A percentile compares a stretch with the other conserved stretches of the same genome.
Evolutionary conservation across 2,329 filamentous ascomycete species (phyloP).

Genomic region (Oidium heveae): DNA sequence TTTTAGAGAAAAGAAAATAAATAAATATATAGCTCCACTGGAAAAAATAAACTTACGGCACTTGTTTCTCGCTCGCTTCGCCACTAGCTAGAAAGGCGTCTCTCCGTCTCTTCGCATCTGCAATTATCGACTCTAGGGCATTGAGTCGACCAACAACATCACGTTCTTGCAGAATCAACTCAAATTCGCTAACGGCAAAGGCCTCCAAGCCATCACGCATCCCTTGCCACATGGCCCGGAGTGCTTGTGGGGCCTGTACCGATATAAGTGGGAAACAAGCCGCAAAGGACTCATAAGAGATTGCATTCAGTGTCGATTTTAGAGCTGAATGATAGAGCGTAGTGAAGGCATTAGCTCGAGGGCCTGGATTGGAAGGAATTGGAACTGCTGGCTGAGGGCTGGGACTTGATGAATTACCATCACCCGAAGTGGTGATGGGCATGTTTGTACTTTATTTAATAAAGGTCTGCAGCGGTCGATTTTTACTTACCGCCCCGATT

Average conservation of each 20-base stretch:
- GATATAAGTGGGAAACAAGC: slow-evolving; percentile 37
- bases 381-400: not conserved
- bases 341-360: slow-evolving; percentile 28
- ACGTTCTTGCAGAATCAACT: slow-evolving; percentile 24
- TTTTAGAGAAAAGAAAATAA: not conserved
- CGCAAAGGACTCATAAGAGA: slow-evolving; percentile 30
- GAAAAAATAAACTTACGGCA: not conserved
- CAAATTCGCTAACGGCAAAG: slow-evolving; percentile 30
- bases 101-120: slow-evolving; percentile 19
- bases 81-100: not conserved
- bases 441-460: not conserved
- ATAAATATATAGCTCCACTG: not conserved
- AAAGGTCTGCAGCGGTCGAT: too few species aligned
- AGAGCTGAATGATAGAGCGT: slow-evolving; percentile 27
- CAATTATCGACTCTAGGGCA: slow-evolving; percentile 29
- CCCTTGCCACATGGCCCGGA: slow-evolving; percentile 29
- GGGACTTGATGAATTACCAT: not conserved
- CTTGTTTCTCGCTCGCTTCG: not conserved
- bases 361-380: slow-evolving; percentile 19
- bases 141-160: slow-evolving; percentile 31
- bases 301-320: slow-evolving; percentile 25
- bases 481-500: too few species aligned
- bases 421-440: not conserved
- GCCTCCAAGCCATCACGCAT: slow-evolving; percentile 29
- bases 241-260: slow-evolving; percentile 21